Percentiles rank a stretch among this genome's conserved stretches.
These are phyloP conservation scores for Boeremia lycopersici DNA, from an alignment of 2,329 filamentous ascomycete genomes.

Conservation along the genomic window DNA sequence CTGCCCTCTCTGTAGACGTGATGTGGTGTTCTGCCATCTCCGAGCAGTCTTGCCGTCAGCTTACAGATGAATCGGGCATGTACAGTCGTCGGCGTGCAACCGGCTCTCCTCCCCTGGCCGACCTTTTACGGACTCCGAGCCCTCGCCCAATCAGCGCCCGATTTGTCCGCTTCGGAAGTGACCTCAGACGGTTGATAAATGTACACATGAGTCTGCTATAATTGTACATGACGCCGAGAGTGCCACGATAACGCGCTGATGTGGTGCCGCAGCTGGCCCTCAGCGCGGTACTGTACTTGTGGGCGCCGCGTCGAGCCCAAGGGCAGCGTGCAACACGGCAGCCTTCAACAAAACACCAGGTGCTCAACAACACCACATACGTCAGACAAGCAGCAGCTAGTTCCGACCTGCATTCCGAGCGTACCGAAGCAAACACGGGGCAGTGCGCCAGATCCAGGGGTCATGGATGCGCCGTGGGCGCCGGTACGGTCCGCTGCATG, in stretches of 20 bases:
- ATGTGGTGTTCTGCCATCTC: neutral
- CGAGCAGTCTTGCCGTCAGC: constrained; percentile 5
- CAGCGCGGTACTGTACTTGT: neutral
- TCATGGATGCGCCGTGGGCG: neutral
- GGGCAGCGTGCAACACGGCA: neutral
- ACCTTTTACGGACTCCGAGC: constrained; percentile 6
- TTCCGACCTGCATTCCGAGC: constrained; percentile 18
- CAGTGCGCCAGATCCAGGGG: constrained; percentile 22
- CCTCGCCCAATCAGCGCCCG: constrained; percentile 12
- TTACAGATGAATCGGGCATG: neutral
- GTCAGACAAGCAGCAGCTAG: constrained; percentile 6
- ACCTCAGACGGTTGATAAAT: neutral
- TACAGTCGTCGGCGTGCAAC: neutral
- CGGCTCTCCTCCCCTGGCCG: constrained; percentile 15
- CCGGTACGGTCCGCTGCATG: constrained; percentile 29
- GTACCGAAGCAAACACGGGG: constrained; percentile 11
- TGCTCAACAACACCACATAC: constrained; percentile 6
- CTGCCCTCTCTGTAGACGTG: neutral
- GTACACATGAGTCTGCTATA: neutral
- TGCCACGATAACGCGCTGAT: neutral
- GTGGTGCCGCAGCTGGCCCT: neutral
- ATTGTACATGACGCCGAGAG: constrained; percentile 10
- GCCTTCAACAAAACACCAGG: neutral
- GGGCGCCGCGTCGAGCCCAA: neutral
- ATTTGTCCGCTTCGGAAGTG: constrained; percentile 10